Conservation (phyloP, 345 rosid genomes). For the Excoecaria cochinchinensis region DNA sequence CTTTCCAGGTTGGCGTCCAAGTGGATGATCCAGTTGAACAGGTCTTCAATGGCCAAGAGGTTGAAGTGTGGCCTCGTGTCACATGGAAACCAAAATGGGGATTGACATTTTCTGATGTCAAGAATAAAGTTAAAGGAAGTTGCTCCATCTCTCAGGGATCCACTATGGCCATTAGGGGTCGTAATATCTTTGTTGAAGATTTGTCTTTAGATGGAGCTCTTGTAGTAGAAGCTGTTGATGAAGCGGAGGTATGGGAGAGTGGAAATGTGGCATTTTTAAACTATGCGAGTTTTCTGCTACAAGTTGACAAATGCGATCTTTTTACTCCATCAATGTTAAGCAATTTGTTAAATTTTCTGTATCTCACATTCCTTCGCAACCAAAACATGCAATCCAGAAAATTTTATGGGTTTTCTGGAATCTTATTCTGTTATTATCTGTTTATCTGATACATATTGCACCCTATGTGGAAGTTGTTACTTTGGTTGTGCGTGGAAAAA, state of each 20-base stretch:
- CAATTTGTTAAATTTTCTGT: not conserved
- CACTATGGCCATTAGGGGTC: slow-evolving; percentile 68
- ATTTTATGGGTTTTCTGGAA: too few species aligned
- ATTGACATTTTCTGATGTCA: slow-evolving; percentile 63
- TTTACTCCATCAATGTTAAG: not conserved
- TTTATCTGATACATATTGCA: not conserved
- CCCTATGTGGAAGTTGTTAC: not conserved
- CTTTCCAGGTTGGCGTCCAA: slow-evolving; percentile 66
- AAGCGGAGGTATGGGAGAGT: slow-evolving; percentile 60
- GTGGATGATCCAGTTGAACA: slow-evolving; percentile 59
- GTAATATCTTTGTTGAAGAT: slow-evolving; percentile 48
- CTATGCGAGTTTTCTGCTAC: not conserved
- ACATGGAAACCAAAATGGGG: slow-evolving; percentile 94
- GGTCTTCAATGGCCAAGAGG: slow-evolving; percentile 84
- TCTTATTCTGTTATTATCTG: not conserved
- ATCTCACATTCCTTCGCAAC: not conserved
- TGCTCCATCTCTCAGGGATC: slow-evolving; percentile 72
- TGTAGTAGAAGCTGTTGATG: slow-evolving; percentile 60
- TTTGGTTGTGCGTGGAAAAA: not conserved
- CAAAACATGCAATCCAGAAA: not conserved
- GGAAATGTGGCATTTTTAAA: not conserved
- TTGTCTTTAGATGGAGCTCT: slow-evolving; percentile 83
- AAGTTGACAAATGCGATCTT: not conserved
- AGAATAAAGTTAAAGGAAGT: slow-evolving; percentile 57
- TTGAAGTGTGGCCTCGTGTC: slow-evolving; percentile 89